Conservation (phyloP, 306 rosid species). For the Ziziphus jujuba region DNA sequence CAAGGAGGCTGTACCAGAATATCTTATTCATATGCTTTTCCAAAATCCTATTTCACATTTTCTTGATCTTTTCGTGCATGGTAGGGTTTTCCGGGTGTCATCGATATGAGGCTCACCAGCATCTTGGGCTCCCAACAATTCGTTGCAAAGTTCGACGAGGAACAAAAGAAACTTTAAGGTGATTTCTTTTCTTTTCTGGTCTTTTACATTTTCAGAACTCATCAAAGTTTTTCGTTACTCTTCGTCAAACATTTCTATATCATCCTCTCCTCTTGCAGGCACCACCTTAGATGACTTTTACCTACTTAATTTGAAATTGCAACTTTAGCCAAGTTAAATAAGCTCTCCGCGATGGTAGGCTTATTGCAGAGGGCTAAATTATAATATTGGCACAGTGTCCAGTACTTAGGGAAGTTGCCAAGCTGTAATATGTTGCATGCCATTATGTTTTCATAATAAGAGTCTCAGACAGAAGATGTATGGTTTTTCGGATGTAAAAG, state of each 20-base stretch:
- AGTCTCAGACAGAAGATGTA: too few relatives aligned
- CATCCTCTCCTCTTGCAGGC: slow-evolving; percentile 54
- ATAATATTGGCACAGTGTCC: too few relatives aligned
- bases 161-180: slow-evolving; percentile 91
- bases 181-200: slow-evolving; percentile 16
- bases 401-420: too few relatives aligned
- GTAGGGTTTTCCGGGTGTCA: slow-evolving; percentile 95
- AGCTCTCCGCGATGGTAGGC: too few relatives aligned
- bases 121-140: slow-evolving; percentile 83
- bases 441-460: too few relatives aligned
- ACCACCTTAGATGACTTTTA: slow-evolving; percentile 72
- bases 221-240: neutral
- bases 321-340: too few relatives aligned
- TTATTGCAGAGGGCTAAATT: too few relatives aligned
- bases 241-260: neutral
- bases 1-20: too few relatives aligned
- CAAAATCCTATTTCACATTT: neutral
- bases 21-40: neutral
- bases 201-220: neutral
- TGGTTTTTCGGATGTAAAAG: too few relatives aligned
- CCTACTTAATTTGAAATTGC: too few relatives aligned
- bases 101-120: slow-evolving; percentile 94
- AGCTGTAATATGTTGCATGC: too few relatives aligned
- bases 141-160: slow-evolving; percentile 92
- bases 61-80: neutral